Conservation (phyloP, 805 yeast species). For the Pichia eremophila region DNA sequence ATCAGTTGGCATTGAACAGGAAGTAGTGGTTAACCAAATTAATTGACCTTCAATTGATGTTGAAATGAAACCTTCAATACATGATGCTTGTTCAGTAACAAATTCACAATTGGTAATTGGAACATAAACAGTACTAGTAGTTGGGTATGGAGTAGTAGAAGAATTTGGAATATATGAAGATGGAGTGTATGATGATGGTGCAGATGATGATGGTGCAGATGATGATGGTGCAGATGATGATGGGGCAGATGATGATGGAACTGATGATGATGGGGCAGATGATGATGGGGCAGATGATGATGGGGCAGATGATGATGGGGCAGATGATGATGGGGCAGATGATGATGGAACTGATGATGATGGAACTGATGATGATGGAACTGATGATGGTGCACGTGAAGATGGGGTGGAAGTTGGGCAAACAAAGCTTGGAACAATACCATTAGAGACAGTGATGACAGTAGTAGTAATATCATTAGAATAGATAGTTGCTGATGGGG, state of each 20-base stretch:
- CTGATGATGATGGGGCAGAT: not conserved
- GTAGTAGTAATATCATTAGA: not conserved
- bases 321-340: not conserved
- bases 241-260: no score
- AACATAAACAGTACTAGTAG: not conserved
- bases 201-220: not conserved
- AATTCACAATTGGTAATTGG: not conserved
- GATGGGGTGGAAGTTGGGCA: conserved; percentile 5
- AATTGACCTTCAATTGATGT: conserved; percentile 3
- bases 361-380: not conserved
- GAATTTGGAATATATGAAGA: not conserved
- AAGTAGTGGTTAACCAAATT: conserved; percentile 5
- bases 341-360: not conserved
- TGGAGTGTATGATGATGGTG: not conserved
- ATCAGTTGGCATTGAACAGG: conserved; percentile 1
- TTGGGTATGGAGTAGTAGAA: not conserved
- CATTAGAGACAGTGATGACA: conserved; percentile 1
- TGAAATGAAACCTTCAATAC: conserved; percentile 4
- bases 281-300: conserved; percentile 11
- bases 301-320: not conserved
- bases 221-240: not conserved
- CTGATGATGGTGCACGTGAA: conserved; percentile 8
- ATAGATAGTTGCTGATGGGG: not conserved
- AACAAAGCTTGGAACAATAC: conserved; percentile 3
- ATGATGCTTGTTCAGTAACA: not conserved